phyloP scores from a whole-genome alignment of 2,329 filamentous ascomycete genomes.

The Graphilbum ipis-grandicollis region DNA sequence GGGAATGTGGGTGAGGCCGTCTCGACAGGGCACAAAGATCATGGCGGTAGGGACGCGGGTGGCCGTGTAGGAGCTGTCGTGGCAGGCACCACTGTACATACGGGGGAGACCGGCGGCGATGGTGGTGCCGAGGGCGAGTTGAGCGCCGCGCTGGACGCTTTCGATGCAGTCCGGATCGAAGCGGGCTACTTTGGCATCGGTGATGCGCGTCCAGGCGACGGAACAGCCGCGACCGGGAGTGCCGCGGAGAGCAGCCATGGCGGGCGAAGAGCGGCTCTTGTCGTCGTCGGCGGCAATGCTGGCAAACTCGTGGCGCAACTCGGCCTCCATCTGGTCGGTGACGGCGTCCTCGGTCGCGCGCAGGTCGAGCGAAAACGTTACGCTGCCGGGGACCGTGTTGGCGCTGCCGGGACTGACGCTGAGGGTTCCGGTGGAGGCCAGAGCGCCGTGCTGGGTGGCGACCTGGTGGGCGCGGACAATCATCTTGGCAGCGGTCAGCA shows the following conservation, averaged over 20 bases:
- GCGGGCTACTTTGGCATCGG: slow-evolving; percentile 38
- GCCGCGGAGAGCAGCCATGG: slow-evolving; percentile 18
- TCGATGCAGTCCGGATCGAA: slow-evolving; percentile 52
- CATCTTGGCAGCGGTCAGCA: slow-evolving; percentile 17
- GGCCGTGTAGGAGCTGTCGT: slow-evolving; percentile 20
- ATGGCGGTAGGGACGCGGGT: slow-evolving; percentile 18
- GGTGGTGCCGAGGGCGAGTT: neutral
- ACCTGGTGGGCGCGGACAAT: slow-evolving; percentile 13
- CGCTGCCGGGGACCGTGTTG: slow-evolving; percentile 54
- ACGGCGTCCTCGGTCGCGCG: slow-evolving; percentile 33
- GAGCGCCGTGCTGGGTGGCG: slow-evolving; percentile 8
- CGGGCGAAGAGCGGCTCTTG: too few relatives aligned
- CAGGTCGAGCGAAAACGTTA: slow-evolving; percentile 52
- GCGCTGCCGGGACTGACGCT: slow-evolving; percentile 31
- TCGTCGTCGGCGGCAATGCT: slow-evolving; percentile 10
- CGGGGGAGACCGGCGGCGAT: slow-evolving; percentile 1
- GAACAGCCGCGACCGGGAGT: slow-evolving; percentile 37
- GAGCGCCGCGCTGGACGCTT: slow-evolving; percentile 28
- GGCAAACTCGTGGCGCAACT: neutral
- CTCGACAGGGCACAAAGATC: slow-evolving; percentile 20
- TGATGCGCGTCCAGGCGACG: slow-evolving; percentile 39
- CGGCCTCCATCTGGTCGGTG: neutral
- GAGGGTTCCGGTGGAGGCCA: slow-evolving; percentile 15
- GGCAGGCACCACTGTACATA: slow-evolving; percentile 20
- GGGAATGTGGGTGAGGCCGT: slow-evolving; percentile 20